A percentile compares a stretch with the other conserved stretches of the same genome.
Conservation (phyloP, 306 rosid species). For the Clitoria ternatea region DNA sequence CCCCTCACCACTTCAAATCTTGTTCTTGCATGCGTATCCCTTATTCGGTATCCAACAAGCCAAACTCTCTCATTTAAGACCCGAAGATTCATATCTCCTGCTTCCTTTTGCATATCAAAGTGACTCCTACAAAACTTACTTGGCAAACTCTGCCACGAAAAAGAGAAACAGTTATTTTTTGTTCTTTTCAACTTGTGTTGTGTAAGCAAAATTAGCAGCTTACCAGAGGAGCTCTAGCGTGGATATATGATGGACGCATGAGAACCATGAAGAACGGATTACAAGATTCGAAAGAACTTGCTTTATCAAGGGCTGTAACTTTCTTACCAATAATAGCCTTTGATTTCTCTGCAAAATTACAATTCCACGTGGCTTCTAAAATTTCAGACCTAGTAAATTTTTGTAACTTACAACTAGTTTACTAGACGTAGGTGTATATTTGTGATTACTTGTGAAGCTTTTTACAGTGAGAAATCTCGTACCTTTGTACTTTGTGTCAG, state of each 20-base stretch:
- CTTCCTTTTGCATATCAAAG: neutral
- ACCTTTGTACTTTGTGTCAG: neutral
- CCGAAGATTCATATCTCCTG: neutral
- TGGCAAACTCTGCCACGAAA: neutral
- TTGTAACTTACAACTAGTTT: neutral
- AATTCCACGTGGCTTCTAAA: neutral
- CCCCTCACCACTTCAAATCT: no score
- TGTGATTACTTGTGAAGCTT: no score
- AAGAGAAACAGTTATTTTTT: neutral
- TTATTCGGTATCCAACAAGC: no score
- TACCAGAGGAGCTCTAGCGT: neutral
- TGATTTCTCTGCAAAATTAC: neutral
- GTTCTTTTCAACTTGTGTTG: neutral
- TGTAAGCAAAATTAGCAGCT: neutral
- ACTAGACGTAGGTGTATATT: no score
- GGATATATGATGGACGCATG: neutral
- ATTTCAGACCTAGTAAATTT: neutral
- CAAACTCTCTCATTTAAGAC: neutral
- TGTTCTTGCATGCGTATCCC: no score
- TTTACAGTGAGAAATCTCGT: neutral
- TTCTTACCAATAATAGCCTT: neutral
- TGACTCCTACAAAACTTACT: neutral
- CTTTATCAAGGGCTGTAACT: neutral
- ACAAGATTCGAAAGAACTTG: slow-evolving; percentile 1
- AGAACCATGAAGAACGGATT: neutral